Evolutionary conservation across 192 early-diverging fungal genomes (phyloP), one percentile per base, ranked within the genome.

Genomic region (Irineochytrium annulatum): DNA sequence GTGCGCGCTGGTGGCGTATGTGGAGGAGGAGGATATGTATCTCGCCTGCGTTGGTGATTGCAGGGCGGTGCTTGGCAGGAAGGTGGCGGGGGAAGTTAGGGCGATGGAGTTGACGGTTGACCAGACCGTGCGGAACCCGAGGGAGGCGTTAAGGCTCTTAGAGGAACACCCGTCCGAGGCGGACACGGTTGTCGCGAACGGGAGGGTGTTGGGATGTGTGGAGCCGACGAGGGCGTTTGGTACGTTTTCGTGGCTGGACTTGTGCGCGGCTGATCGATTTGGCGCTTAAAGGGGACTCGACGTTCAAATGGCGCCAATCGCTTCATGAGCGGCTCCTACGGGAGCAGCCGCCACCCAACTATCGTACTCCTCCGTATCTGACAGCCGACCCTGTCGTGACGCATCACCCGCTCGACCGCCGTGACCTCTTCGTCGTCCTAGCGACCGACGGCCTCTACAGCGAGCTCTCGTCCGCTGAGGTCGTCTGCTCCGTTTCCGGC

Each of bases 361-460:
- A 72, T 60, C 33, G 45, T 5, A 76, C 80, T 26, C 78, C 78
- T 26, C 78, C 78, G 3, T 80, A 80, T 35, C 69, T 80, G 6
- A 80, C 78, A 3, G 78, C 78, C 52, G 59, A 59, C 24, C 78
- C 78, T 1, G 75, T 70, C 55, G 75, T 80, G 6, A 57, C 56
- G 17, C 64, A 77, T 48, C 73, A 77, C 63, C 13, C n/a, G 1
- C 29, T 65, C 28, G 57, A 73, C 43, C 30, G n/a, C 4, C n/a
- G 60, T 11, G 78, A 80, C 73, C 43, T 59, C 32, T 75, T 74
- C 41, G 41, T 80, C 20, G 65, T 80, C 19, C 41, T 80, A 0
- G 78, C 75, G 6, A 65, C 69, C 1, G 78, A 80, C 61, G 78
- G 78, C 0, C 56, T 80, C n/a, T 80, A 70, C 65, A 75, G 78